Conservation (phyloP, 371 early-diverging fungal species). For the Actinomucor elegans region DNA sequence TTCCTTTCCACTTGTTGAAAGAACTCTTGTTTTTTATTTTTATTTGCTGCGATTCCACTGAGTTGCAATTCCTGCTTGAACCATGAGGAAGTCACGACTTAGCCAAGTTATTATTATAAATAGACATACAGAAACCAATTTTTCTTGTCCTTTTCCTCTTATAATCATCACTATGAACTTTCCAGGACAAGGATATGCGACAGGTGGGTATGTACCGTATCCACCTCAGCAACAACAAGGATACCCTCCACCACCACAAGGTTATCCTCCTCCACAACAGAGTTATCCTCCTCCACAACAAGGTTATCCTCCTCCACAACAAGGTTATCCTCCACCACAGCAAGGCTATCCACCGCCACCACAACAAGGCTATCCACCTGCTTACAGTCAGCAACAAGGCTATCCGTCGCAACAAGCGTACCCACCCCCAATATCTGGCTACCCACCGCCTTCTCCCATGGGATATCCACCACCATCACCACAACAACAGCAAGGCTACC, state of each 20-base stretch:
- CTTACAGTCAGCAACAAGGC: background rate
- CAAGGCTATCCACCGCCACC: constrained; percentile 2
- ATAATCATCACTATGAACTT: constrained; percentile 23
- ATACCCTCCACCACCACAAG: constrained; percentile 8
- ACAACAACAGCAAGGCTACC: background rate
- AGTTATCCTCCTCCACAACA: background rate
- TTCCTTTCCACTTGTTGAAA: no score
- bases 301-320: background rate
- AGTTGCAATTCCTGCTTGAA: no score
- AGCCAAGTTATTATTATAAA: no score
- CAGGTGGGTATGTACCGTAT: constrained; percentile 16
- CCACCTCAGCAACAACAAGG: background rate
- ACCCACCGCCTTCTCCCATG: background rate
- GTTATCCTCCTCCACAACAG: constrained; percentile 1
- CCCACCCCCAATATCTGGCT: background rate
- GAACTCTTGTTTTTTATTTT: no score
- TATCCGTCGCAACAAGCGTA: background rate
- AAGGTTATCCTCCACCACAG: background rate
- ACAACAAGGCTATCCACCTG: background rate
- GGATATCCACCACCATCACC: background rate
- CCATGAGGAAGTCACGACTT: no score
- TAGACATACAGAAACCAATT: no score
- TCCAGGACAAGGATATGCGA: constrained; percentile 21
- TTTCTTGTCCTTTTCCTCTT: no score
- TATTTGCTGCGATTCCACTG: no score